Percentiles rank a stretch among this genome's conserved stretches.
phyloP scores from a whole-genome alignment of 2,329 filamentous ascomycete species.

The Colletotrichum lentis region DNA sequence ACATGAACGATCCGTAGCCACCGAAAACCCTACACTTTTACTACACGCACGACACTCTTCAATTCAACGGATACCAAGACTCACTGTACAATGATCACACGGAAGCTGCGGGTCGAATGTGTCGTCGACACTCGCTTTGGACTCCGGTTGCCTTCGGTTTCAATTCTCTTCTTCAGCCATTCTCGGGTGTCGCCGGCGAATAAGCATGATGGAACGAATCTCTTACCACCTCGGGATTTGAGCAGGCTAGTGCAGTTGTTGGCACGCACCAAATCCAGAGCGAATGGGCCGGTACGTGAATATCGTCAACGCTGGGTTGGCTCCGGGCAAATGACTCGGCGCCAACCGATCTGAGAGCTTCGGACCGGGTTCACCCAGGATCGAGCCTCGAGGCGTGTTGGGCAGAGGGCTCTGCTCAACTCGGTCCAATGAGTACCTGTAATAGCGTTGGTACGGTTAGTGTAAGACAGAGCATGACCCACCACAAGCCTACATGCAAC shows the following conservation, averaged over 20 bases:
- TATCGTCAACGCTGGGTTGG: conserved; percentile 19
- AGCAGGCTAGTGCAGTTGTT: neutral
- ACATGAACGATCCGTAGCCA: neutral
- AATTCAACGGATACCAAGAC: neutral
- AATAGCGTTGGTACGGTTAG: neutral
- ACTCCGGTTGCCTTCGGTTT: conserved; percentile 6
- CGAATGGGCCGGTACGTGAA: conserved; percentile 18
- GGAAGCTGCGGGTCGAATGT: neutral
- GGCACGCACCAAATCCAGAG: neutral
- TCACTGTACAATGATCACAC: neutral
- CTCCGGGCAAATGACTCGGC: conserved; percentile 33
- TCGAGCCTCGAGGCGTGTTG: conserved; percentile 5
- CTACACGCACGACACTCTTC: neutral
- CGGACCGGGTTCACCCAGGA: conserved; percentile 32
- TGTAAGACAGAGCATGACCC: neutral
- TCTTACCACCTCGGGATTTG: conserved; percentile 1
- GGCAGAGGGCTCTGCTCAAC: neutral
- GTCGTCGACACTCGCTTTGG: neutral
- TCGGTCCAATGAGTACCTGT: conserved; percentile 17
- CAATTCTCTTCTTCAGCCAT: conserved; percentile 1
- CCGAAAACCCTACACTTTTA: neutral
- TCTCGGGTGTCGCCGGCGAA: conserved; percentile 6
- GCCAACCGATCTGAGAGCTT: conserved; percentile 24
- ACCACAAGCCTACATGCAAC: conserved; percentile 15
- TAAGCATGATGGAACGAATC: conserved; percentile 7